Evolutionary conservation across 345 rosid genomes (phyloP), one percentile per base, ranked within the genome.

Genomic region (Ailanthus altissimus): DNA sequence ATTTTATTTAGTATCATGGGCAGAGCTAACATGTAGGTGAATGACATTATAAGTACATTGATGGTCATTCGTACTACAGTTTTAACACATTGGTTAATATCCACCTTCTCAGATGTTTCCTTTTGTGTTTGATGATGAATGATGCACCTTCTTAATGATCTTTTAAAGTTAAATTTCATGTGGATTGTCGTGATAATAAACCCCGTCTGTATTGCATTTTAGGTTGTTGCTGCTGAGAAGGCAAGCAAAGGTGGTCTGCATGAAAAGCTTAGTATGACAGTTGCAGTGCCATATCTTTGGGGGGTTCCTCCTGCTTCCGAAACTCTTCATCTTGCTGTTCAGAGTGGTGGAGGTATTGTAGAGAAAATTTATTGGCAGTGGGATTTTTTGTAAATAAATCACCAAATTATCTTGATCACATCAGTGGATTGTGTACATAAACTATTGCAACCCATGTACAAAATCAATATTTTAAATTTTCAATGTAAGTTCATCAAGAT

Each of bases 251-350:
- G 93, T 0, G 93, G 97, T 65, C 82, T 95, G 85, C 93, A 93
- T 45, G 99, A 95, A 84, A 93, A 93, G 86, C 86, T 95, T 68
- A 93, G 86, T 6, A 95, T 90, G 98, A 89, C 89, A 0, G 98
- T 95, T 16, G 97, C 99, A 0, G 98, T 95, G 75, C 98, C 98
- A 16, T 90, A 90, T 78, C 96, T 95, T 0, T 95, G 99, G 98
- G 99, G 99, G 0, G 97, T 93, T 67, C 99, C 99, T 69, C 97
- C 98, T 8, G 98, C 94, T 69, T 90, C 98, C 0, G 98, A 93
- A 75, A 92, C 92, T 53, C 99, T 96, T 77, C 93, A 94, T 75
- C 93, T 92, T 42, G 99, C 98, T 0, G 99, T 93, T 74, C 85
- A 83, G 74, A 90, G 90, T 0, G 99, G 99, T 13, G 99, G 98